phyloP scores from a whole-genome alignment of 2,329 filamentous ascomycete genomes.

The Cylindrodendrum hubeiense region DNA sequence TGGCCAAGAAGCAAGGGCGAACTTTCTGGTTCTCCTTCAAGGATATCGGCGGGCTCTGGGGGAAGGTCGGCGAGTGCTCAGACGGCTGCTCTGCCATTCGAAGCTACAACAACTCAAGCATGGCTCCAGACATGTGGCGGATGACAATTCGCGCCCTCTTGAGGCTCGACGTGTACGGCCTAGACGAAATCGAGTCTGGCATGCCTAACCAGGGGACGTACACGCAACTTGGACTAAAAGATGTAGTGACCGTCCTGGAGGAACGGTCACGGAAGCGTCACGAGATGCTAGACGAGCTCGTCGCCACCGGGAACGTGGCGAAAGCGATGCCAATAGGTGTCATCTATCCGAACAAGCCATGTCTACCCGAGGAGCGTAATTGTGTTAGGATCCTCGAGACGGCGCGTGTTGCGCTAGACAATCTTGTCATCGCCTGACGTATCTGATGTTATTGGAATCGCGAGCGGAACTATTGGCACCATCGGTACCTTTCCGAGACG shows the following conservation, averaged over 20 bases:
- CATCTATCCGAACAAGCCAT: constrained; percentile 38
- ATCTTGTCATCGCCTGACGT: constrained; percentile 63
- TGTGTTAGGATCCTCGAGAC: constrained; percentile 67
- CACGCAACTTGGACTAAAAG: constrained; percentile 64
- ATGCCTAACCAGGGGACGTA: constrained; percentile 29
- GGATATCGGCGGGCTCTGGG: constrained; percentile 64
- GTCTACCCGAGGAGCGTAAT: constrained; percentile 51
- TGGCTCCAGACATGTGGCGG: constrained; percentile 68
- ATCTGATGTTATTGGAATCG: background rate
- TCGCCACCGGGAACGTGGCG: constrained; percentile 52
- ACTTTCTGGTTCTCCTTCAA: constrained; percentile 59
- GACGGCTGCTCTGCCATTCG: constrained; percentile 44
- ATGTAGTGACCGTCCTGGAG: constrained; percentile 67
- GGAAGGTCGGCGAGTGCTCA: constrained; percentile 43
- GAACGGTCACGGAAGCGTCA: constrained; percentile 62
- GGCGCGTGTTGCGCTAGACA: constrained; percentile 66
- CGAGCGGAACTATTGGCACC: background rate
- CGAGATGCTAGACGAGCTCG: constrained; percentile 60
- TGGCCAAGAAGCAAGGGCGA: constrained; percentile 56
- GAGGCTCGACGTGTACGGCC: constrained; percentile 69
- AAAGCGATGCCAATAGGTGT: constrained; percentile 43
- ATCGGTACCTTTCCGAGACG: background rate
- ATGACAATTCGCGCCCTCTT: constrained; percentile 66
- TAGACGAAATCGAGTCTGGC: constrained; percentile 43
- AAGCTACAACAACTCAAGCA: constrained; percentile 56